Evolutionary conservation across 2,329 filamentous ascomycete species (phyloP).

Genomic region (Pseudocercospora vitis): DNA sequence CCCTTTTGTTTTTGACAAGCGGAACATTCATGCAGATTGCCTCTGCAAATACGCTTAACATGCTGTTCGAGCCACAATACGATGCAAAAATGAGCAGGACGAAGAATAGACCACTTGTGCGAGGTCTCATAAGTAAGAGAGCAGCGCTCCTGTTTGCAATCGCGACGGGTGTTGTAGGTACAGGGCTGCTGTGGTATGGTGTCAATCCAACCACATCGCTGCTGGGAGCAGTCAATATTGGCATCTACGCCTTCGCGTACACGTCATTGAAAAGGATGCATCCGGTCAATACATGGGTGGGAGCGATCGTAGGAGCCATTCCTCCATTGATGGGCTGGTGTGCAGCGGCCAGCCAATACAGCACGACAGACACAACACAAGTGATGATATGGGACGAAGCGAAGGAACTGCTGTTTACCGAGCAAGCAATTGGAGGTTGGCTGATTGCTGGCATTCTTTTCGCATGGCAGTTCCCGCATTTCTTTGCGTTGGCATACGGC

Average conservation of each 20-base stretch:
- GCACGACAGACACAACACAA: slow-evolving; percentile 41
- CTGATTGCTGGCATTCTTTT: slow-evolving; percentile 80
- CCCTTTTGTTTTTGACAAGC: slow-evolving; percentile 84
- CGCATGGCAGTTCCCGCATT: slow-evolving; percentile 97
- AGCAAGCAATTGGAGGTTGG: slow-evolving; percentile 69
- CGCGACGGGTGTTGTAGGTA: slow-evolving; percentile 67
- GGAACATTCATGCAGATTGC: slow-evolving; percentile 85
- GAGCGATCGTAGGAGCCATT: slow-evolving; percentile 87
- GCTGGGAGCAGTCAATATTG: slow-evolving; percentile 80
- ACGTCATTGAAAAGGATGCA: slow-evolving; percentile 88
- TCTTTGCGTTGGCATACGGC: slow-evolving; percentile 87
- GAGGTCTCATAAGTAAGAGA: slow-evolving; percentile 70
- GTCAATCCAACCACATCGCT: slow-evolving; percentile 92
- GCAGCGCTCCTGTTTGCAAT: slow-evolving; percentile 77
- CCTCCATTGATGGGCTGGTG: slow-evolving; percentile 98
- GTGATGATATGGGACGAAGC: slow-evolving; percentile 33
- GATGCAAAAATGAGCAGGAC: slow-evolving; percentile 95
- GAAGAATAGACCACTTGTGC: slow-evolving; percentile 82
- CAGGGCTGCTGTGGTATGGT: slow-evolving; percentile 75
- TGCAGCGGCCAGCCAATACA: slow-evolving; percentile 85
- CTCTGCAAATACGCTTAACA: slow-evolving; percentile 91
- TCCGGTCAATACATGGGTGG: slow-evolving; percentile 90
- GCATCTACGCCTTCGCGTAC: slow-evolving; percentile 86
- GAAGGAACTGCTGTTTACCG: slow-evolving; percentile 38
- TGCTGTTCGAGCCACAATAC: slow-evolving; percentile 89